Base-by-base conservation (phyloP, 148 eudicot genomes). In the Rheum nobile region DNA sequence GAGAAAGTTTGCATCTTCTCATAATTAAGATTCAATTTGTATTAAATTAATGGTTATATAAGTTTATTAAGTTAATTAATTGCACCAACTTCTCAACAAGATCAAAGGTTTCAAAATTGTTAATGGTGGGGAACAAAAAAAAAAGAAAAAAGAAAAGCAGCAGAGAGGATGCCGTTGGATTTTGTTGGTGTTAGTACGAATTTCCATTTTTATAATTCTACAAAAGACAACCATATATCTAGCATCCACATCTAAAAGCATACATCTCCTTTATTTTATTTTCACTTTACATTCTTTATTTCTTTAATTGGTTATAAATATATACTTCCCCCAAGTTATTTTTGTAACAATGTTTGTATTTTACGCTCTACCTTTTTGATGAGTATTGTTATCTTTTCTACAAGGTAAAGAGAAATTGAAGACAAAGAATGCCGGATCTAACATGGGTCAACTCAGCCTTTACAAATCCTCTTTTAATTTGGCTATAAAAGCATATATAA, bases 221-320 rank as follows among this genome's bases (percentile, higher is more conserved):
- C 67, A 61, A 61, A 61, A 61, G 67, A 61, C 67, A 61, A 61
- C 37, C 67, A 28, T n/a, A n/a, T n/a, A n/a, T 57, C 57, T 50
- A 6, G 57, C 57, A 55, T 24, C 31, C 31, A 0, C 3, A 26
- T 26, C 29, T 24, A 22, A 57, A 57, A 57, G 65, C 65, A 57
- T 28, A 57, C 31, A 59, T 59, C 35, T 59, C 12, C 67, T 61
- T 61, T 61, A 61, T 22, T 29, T 61, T 28, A 2, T 28, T 5
- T 61, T 29, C 67, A 61, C 67, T 59, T 59, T 59, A 26, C 35
- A 12, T 11, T 37, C 34, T 13, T 4, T 61, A 11, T 13, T 59
- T 59, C 28, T 29, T 0, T 4, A 47, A 14, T 14, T 47, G 19
- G 21, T 47, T 47, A 47, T 47, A 17, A 17, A 4, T 17, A 2